phyloP scores from a whole-genome alignment of 2,329 filamentous ascomycete genomes.

The Clarireedia homoeocarpa region DNA sequence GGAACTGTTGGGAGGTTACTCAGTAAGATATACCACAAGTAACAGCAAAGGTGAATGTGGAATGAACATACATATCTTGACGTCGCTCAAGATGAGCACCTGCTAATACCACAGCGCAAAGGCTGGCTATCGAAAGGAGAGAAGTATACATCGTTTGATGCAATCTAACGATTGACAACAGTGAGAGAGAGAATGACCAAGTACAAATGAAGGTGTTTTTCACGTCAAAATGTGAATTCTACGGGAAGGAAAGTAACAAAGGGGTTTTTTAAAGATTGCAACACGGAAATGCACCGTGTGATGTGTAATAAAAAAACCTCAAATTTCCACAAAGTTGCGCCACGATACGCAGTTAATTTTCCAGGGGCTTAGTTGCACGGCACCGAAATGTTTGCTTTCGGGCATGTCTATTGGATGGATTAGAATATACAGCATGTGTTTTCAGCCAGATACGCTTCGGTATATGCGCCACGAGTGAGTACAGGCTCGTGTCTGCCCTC shows the following conservation, averaged over 20 bases:
- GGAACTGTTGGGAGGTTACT: background rate
- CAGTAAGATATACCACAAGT: no score
- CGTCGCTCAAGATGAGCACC: background rate
- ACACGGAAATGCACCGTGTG: background rate
- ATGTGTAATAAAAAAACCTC: background rate
- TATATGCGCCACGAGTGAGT: no score
- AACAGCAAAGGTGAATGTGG: background rate
- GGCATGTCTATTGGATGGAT: no score
- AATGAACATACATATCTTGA: background rate
- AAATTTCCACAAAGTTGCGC: background rate
- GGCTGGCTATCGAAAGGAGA: constrained; percentile 1
- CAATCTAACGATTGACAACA: background rate
- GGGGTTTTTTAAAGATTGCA: background rate
- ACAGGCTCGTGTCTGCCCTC: no score
- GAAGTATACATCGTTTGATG: background rate
- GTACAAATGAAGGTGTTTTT: background rate
- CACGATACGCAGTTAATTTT: background rate
- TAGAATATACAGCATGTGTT: no score
- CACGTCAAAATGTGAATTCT: background rate
- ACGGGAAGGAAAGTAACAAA: background rate
- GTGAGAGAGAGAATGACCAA: background rate
- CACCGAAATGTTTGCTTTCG: background rate
- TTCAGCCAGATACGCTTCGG: no score
- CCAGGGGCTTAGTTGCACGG: background rate
- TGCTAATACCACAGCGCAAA: constrained; percentile 3